These are phyloP conservation scores for Boletus semigastroideus DNA, from an alignment of 1,284 basidiomycete genomes.

Conservation along the genomic window DNA sequence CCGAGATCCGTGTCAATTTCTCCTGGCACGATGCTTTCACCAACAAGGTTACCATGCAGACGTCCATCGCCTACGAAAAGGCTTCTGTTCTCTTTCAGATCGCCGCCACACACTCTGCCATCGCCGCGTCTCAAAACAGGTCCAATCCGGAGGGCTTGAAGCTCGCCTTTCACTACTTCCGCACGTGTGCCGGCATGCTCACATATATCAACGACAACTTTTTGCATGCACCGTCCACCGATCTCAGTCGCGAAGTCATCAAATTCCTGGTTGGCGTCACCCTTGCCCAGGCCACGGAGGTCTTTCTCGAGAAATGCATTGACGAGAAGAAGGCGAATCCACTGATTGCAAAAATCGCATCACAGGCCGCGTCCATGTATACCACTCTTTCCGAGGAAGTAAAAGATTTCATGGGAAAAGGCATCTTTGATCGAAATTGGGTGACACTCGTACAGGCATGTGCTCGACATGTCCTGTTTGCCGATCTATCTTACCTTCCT, in stretches of 20 bases:
- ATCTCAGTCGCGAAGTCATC: slow-evolving; percentile 92
- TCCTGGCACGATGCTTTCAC: slow-evolving; percentile 98
- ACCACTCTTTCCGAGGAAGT: slow-evolving; percentile 80
- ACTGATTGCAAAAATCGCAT: slow-evolving; percentile 83
- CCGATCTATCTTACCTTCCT: slow-evolving; percentile 1
- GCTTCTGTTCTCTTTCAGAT: slow-evolving; percentile 98
- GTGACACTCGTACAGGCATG: slow-evolving; percentile 77
- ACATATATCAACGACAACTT: slow-evolving; percentile 99
- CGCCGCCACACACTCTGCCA: slow-evolving; percentile 88
- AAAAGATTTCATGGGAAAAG: slow-evolving; percentile 95
- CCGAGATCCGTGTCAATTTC: slow-evolving; percentile 94
- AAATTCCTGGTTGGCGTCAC: slow-evolving; percentile 88
- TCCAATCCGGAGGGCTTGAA: slow-evolving; percentile 94
- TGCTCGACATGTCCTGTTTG: slow-evolving; percentile 1
- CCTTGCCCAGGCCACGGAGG: slow-evolving; percentile 92
- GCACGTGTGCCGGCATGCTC: slow-evolving; percentile 95
- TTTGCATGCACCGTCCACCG: slow-evolving; percentile 96
- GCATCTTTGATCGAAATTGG: slow-evolving; percentile 96
- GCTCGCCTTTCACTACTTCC: slow-evolving; percentile 89
- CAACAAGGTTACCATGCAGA: slow-evolving; percentile 89
- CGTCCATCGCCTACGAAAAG: slow-evolving; percentile 97
- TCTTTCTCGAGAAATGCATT: slow-evolving; percentile 94
- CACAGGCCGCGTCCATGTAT: slow-evolving; percentile 84
- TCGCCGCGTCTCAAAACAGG: slow-evolving; percentile 81
- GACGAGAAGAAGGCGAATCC: slow-evolving; percentile 85